Percentiles rank a stretch among this genome's conserved stretches.
These are phyloP conservation scores for Bipolaris bicolor DNA, from an alignment of 2,329 filamentous ascomycete species.

Conservation along the genomic window DNA sequence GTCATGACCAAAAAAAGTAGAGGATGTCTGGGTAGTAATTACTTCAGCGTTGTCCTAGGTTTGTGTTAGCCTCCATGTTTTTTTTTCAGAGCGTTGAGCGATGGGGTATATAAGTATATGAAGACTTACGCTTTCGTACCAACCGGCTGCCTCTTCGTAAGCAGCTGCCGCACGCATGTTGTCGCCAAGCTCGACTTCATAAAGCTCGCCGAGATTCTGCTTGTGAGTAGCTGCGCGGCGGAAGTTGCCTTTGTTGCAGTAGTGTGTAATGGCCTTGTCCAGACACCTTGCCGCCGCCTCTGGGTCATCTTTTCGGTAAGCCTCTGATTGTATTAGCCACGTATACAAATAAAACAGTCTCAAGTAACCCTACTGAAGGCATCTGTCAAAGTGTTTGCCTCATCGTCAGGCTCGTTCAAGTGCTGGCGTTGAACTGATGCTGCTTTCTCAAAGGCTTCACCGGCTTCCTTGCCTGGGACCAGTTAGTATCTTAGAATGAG, in stretches of 20 bases:
- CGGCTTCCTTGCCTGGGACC: slow-evolving; percentile 78
- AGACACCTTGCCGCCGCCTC: slow-evolving; percentile 82
- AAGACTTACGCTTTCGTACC: slow-evolving; percentile 70
- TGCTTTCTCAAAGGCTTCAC: slow-evolving; percentile 81
- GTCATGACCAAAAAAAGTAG: slow-evolving; percentile 26
- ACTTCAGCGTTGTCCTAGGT: slow-evolving; percentile 48
- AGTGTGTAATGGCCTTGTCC: slow-evolving; percentile 80
- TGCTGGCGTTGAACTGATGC: slow-evolving; percentile 80
- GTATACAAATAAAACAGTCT: not conserved
- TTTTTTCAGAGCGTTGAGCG: not conserved
- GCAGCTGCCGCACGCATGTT: slow-evolving; percentile 77
- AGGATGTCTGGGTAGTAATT: slow-evolving; percentile 8
- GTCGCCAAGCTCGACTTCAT: slow-evolving; percentile 81
- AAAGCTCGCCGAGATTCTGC: slow-evolving; percentile 85
- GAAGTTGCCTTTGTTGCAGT: slow-evolving; percentile 89
- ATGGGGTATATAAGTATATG: not conserved
- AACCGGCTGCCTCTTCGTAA: slow-evolving; percentile 84
- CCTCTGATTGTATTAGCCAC: slow-evolving; percentile 57
- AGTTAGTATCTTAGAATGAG: slow-evolving; percentile 13
- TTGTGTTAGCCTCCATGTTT: slow-evolving; percentile 21
- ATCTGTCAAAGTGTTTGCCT: slow-evolving; percentile 84
- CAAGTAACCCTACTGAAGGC: slow-evolving; percentile 68
- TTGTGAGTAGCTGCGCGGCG: slow-evolving; percentile 88
- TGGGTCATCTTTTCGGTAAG: slow-evolving; percentile 84
- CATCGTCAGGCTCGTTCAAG: slow-evolving; percentile 90